Evolutionary conservation across 2,329 filamentous ascomycete genomes (phyloP).

Genomic region (Trichoderma atrobrunneum): DNA sequence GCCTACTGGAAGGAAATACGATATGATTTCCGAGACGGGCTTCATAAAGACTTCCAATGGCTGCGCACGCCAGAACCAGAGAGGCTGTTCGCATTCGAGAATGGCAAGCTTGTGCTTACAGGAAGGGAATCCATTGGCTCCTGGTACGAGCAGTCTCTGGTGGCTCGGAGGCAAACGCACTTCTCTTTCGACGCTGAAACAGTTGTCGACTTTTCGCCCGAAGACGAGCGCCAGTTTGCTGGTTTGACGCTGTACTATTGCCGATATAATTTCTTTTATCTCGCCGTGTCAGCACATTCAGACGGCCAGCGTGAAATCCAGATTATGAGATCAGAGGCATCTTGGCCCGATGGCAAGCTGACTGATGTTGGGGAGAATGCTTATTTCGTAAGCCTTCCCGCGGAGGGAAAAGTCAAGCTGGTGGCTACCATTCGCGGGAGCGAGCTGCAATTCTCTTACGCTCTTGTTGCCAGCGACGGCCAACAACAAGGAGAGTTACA

Average conservation of each 20-base stretch:
- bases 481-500: constrained; percentile 33
- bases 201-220: constrained; percentile 49
- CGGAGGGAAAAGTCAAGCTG: constrained; percentile 53
- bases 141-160: constrained; percentile 58
- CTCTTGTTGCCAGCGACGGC: constrained; percentile 34
- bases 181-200: constrained; percentile 63
- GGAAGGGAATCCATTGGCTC: constrained; percentile 55
- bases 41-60: constrained; percentile 57
- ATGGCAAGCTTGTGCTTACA: constrained; percentile 43
- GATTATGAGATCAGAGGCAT: constrained; percentile 55
- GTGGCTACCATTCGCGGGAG: constrained; percentile 50
- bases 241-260: constrained; percentile 62
- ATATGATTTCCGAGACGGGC: constrained; percentile 46
- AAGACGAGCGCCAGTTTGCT: constrained; percentile 59
- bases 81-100: constrained; percentile 46
- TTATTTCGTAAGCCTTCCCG: constrained; percentile 39
- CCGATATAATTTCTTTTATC: constrained; percentile 64
- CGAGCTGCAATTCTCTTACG: constrained; percentile 56
- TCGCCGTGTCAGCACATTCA: constrained; percentile 53
- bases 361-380: constrained; percentile 36
- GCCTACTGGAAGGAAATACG: constrained; percentile 49
- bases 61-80: constrained; percentile 54
- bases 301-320: constrained; percentile 57
- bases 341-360: constrained; percentile 52
- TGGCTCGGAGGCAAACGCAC: constrained; percentile 54